These are phyloP conservation scores for Astrephomene gubernaculifera DNA, from an alignment of 139 green algal species.

Conservation along the genomic window DNA sequence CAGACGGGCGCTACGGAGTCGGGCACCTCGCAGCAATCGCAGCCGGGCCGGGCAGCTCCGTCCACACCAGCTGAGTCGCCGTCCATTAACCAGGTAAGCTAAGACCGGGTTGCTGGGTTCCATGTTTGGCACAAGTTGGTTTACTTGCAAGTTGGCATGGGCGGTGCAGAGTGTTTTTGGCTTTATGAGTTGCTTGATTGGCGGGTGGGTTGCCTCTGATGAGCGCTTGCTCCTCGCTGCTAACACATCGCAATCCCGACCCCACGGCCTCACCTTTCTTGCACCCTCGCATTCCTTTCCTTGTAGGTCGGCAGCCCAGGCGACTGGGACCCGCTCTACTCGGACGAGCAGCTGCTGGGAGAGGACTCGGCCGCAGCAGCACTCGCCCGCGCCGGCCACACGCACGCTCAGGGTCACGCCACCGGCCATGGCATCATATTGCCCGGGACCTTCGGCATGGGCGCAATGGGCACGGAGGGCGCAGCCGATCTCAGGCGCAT, in stretches of 20 bases:
- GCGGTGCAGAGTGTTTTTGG: too few species aligned
- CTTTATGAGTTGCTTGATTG: too few species aligned
- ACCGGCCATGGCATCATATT: not conserved
- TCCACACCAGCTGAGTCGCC: conserved; percentile 27
- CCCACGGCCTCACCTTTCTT: too few species aligned
- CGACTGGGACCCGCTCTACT: conserved; percentile 65
- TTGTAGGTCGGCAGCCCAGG: conserved; percentile 45
- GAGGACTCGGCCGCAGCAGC: not conserved
- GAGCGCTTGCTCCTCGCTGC: too few species aligned
- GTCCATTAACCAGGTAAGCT: conserved; percentile 43
- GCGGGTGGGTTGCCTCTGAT: too few species aligned
- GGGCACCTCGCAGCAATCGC: conserved; percentile 18
- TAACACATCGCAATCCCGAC: too few species aligned
- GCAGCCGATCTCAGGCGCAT: too few species aligned
- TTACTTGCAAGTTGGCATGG: too few species aligned
- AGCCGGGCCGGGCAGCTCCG: not conserved
- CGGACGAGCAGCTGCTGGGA: conserved; percentile 25
- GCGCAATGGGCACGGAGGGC: too few species aligned
- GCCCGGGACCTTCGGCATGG: too few species aligned
- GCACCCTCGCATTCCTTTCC: not conserved
- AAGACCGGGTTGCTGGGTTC: not conserved
- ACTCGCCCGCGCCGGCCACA: not conserved
- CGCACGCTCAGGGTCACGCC: not conserved
- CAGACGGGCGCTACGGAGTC: conserved; percentile 28
- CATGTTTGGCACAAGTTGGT: too few species aligned